phyloP scores from a whole-genome alignment of 1,284 basidiomycete species.

The Bothia castanella region DNA sequence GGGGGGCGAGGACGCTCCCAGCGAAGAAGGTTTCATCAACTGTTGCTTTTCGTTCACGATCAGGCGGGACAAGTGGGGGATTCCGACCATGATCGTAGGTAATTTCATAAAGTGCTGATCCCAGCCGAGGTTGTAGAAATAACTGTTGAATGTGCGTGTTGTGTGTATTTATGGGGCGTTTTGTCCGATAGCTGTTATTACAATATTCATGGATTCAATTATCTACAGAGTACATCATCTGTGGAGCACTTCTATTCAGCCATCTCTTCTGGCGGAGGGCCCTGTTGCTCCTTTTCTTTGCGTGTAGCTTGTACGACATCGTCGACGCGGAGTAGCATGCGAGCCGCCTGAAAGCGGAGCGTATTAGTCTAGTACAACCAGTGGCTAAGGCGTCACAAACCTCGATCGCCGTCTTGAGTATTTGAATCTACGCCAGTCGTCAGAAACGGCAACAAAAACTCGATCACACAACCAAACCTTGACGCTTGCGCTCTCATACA shows the following conservation, averaged over 20 bases:
- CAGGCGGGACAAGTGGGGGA: conserved; percentile 84
- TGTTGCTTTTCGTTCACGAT: conserved; percentile 98
- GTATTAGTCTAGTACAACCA: neutral
- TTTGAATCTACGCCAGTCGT: conserved; percentile 67
- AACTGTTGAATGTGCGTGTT: too few relatives aligned
- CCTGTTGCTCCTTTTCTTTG: conserved; percentile 53
- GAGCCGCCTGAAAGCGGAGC: conserved; percentile 58
- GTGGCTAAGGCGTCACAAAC: conserved; percentile 33
- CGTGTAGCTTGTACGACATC: conserved; percentile 88
- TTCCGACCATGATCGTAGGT: conserved; percentile 90
- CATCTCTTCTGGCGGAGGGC: conserved; percentile 56
- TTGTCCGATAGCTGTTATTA: conserved; percentile 9
- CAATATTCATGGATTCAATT: conserved; percentile 11
- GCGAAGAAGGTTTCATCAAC: conserved; percentile 74
- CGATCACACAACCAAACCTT: conserved; percentile 50
- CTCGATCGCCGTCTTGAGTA: conserved; percentile 96
- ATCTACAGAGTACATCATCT: too few relatives aligned
- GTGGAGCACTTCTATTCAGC: conserved; percentile 21
- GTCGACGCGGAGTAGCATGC: conserved; percentile 90
- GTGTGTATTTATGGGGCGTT: conserved; percentile 11
- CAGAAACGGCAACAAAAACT: neutral
- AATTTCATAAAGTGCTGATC: conserved; percentile 68
- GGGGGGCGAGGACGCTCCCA: conserved; percentile 19
- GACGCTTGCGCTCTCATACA: conserved; percentile 94
- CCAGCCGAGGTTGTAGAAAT: too few relatives aligned